A percentile compares a stretch with the other conserved stretches of the same genome.
phyloP scores from a whole-genome alignment of 768 basidiomycete species.

The Suillus tomentosus region DNA sequence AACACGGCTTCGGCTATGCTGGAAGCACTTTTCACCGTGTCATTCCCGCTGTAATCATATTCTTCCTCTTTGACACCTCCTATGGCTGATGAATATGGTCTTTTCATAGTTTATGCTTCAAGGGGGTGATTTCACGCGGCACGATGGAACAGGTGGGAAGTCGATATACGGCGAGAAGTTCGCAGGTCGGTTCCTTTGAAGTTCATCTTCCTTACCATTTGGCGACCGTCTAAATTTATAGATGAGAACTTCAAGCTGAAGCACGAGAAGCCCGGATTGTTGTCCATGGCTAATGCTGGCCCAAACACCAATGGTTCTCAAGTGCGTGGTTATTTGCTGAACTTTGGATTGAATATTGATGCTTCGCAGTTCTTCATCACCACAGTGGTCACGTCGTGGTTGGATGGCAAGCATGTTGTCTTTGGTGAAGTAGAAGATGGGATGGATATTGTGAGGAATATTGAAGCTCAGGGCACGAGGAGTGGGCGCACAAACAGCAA shows the following conservation, averaged over 20 bases:
- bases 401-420: slow-evolving; percentile 46
- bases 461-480: slow-evolving; percentile 38
- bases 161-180: slow-evolving; percentile 69
- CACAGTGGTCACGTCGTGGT: slow-evolving; percentile 68
- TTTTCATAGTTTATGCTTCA: slow-evolving; percentile 73
- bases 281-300: slow-evolving; percentile 91
- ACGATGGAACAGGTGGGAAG: slow-evolving; percentile 80
- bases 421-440: slow-evolving; percentile 51
- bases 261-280: slow-evolving; percentile 64
- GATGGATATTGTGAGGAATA: slow-evolving; percentile 41
- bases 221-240: slow-evolving; percentile 18
- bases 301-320: slow-evolving; percentile 81
- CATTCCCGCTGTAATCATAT: slow-evolving; percentile 53
- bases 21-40: slow-evolving; percentile 72
- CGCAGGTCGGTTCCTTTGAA: background rate
- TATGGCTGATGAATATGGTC: slow-evolving; percentile 1
- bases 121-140: slow-evolving; percentile 81
- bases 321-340: slow-evolving; percentile 32
- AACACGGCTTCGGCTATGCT: slow-evolving; percentile 72
- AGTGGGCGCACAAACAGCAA: slow-evolving; percentile 32
- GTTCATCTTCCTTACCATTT: background rate
- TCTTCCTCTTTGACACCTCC: background rate
- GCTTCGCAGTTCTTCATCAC: slow-evolving; percentile 70
- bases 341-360: background rate
- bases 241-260: slow-evolving; percentile 73